These are phyloP conservation scores for Podila minutissima DNA, from an alignment of 192 early-diverging fungal genomes.

Conservation along the genomic window DNA sequence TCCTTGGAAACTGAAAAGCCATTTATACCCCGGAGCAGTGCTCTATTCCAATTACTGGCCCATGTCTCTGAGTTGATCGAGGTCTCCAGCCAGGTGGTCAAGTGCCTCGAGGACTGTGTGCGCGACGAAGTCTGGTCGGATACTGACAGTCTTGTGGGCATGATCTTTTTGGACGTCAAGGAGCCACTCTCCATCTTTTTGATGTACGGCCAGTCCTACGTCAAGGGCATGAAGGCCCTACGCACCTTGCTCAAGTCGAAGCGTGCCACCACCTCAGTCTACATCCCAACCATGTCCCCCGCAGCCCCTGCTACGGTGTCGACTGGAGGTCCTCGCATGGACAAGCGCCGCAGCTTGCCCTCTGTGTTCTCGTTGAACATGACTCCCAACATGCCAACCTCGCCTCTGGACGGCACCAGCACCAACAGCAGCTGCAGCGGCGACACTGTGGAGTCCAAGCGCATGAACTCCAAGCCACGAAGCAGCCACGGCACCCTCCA, in stretches of 20 bases:
- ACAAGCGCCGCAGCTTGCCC: slow-evolving; percentile 34
- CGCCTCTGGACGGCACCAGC: background rate
- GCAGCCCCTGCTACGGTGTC: background rate
- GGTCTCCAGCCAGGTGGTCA: slow-evolving; percentile 19
- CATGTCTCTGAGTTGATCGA: slow-evolving; percentile 21
- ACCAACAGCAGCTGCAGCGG: background rate
- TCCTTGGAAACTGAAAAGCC: slow-evolving; percentile 40
- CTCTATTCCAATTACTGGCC: slow-evolving; percentile 36
- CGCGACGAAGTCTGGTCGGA: slow-evolving; percentile 47
- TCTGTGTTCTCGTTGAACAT: slow-evolving; percentile 25
- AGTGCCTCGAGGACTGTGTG: slow-evolving; percentile 33
- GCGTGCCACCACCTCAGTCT: slow-evolving; percentile 6
- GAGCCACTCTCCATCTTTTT: slow-evolving; percentile 44
- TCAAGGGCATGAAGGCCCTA: slow-evolving; percentile 50
- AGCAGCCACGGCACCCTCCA: slow-evolving; percentile 20
- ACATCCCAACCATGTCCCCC: background rate
- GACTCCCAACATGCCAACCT: background rate
- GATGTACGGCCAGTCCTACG: slow-evolving; percentile 50
- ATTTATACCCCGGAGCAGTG: slow-evolving; percentile 41
- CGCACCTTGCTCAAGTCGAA: slow-evolving; percentile 41
- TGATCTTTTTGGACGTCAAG: slow-evolving; percentile 45
- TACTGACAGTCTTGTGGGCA: slow-evolving; percentile 27
- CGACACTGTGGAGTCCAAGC: background rate
- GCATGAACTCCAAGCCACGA: slow-evolving; percentile 4
- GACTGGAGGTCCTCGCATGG: slow-evolving; percentile 18